Conservation (phyloP, 768 basidiomycete genomes). For the Mycena rebaudengoi region DNA sequence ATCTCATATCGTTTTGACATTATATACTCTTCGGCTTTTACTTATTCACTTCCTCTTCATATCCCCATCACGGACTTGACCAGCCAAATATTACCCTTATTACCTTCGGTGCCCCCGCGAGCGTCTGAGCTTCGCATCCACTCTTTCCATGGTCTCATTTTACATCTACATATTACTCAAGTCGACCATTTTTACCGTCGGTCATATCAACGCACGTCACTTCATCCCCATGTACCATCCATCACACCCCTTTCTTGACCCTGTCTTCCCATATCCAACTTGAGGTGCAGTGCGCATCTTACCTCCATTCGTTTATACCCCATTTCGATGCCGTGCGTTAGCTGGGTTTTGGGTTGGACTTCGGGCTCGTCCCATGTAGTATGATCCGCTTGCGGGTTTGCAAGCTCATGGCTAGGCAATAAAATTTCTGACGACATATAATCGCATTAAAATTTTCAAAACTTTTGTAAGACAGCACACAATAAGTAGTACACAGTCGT, state of each 20-base stretch:
- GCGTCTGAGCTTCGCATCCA: constrained; percentile 24
- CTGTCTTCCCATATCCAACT: constrained; percentile 22
- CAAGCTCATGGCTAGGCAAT: constrained; percentile 21
- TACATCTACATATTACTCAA: constrained; percentile 12
- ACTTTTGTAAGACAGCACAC: constrained; percentile 16
- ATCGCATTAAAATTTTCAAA: not conserved
- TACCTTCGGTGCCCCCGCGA: constrained; percentile 22
- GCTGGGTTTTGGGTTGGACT: constrained; percentile 15
- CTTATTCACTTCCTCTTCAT: constrained; percentile 26
- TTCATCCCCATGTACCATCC: constrained; percentile 9
- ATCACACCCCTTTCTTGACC: constrained; percentile 19
- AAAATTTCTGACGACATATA: constrained; percentile 11
- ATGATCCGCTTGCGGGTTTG: constrained; percentile 13
- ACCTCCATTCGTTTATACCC: constrained; percentile 24
- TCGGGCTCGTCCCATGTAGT: constrained; percentile 7
- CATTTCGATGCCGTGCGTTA: not conserved
- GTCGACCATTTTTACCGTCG: constrained; percentile 1
- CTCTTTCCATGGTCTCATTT: constrained; percentile 8
- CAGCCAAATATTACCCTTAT: constrained; percentile 28
- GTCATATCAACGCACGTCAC: too few species aligned
- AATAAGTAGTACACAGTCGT: constrained; percentile 28
- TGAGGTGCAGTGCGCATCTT: constrained; percentile 33
- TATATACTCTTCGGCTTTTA: constrained; percentile 34
- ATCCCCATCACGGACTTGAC: constrained; percentile 21
- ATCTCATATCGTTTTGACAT: constrained; percentile 30